phyloP scores from a whole-genome alignment of 139 green algal species.

The Desmodesmus armatus region DNA sequence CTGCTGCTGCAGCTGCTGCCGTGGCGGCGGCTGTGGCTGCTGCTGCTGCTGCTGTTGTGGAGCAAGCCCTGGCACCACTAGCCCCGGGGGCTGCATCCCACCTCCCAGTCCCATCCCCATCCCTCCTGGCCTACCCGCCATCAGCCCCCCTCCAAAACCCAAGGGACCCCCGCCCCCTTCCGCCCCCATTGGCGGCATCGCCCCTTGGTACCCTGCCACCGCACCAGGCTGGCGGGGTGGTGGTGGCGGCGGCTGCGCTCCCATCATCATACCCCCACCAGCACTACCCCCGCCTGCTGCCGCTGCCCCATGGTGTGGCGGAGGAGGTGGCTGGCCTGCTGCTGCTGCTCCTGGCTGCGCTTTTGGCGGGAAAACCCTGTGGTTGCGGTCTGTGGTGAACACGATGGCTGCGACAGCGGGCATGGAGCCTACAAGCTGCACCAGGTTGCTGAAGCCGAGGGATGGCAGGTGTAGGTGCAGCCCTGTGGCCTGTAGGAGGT shows the following conservation, averaged over 20 bases:
- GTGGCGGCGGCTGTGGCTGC: background rate
- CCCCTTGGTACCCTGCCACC: background rate
- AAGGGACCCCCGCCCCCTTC: background rate
- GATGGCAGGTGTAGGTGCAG: background rate
- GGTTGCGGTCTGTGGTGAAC: background rate
- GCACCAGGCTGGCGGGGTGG: background rate
- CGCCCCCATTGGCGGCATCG: background rate
- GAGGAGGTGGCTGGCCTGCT: no score
- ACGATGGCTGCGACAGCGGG: background rate
- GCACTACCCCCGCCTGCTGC: no score
- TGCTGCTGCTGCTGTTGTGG: background rate
- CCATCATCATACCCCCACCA: no score
- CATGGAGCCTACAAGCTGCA: conserved; percentile 9
- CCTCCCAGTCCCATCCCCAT: no score
- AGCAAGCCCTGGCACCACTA: background rate
- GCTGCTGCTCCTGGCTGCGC: background rate
- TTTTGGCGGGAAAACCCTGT: conserved; percentile 16
- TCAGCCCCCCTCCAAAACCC: background rate
- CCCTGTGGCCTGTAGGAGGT: background rate
- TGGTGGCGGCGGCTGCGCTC: background rate
- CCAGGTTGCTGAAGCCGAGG: conserved; percentile 8
- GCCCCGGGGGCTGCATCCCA: background rate
- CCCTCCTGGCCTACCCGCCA: no score
- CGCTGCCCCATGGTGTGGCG: no score
- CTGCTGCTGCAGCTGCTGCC: background rate